phyloP scores from a whole-genome alignment of 768 basidiomycete genomes.

The Pleurotus cornucopiae region DNA sequence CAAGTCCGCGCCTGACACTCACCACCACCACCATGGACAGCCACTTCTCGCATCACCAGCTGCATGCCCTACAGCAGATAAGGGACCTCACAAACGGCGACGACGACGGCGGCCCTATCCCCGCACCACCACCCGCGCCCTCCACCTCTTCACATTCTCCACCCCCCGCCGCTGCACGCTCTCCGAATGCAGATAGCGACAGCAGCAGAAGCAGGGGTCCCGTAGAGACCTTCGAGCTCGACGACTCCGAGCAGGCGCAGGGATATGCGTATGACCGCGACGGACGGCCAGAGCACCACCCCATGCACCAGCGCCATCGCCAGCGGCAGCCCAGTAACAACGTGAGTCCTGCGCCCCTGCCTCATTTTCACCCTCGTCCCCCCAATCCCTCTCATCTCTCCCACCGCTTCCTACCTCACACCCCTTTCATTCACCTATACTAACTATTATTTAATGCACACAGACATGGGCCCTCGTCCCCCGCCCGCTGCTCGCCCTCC shows the following conservation, averaged over 20 bases:
- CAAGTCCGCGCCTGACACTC: not conserved
- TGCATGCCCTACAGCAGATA: slow-evolving; percentile 38
- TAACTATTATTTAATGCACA: too few species aligned
- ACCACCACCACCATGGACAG: too few species aligned
- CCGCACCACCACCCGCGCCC: slow-evolving; percentile 5
- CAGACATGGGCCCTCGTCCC: slow-evolving; percentile 18
- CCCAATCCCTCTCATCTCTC: slow-evolving; percentile 11
- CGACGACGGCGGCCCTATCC: slow-evolving; percentile 34
- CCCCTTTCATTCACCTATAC: too few species aligned
- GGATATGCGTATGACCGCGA: slow-evolving; percentile 11
- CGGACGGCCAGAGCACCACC: slow-evolving; percentile 9
- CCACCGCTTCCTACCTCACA: not conserved
- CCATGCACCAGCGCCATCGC: too few species aligned
- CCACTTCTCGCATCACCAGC: slow-evolving; percentile 15
- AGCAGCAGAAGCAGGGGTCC: not conserved
- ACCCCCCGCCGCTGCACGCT: too few species aligned
- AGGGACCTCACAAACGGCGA: slow-evolving; percentile 55
- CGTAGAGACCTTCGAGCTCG: slow-evolving; percentile 43
- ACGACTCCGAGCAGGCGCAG: slow-evolving; percentile 40
- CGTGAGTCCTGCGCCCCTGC: too few species aligned
- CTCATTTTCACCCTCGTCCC: slow-evolving; percentile 12
- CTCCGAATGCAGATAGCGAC: not conserved
- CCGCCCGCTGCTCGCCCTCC: slow-evolving; percentile 41
- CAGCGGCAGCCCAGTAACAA: too few species aligned
- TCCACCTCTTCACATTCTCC: too few species aligned